Base-by-base conservation (phyloP, 164 flowering plant species). In the Aristolochia contorta region DNA sequence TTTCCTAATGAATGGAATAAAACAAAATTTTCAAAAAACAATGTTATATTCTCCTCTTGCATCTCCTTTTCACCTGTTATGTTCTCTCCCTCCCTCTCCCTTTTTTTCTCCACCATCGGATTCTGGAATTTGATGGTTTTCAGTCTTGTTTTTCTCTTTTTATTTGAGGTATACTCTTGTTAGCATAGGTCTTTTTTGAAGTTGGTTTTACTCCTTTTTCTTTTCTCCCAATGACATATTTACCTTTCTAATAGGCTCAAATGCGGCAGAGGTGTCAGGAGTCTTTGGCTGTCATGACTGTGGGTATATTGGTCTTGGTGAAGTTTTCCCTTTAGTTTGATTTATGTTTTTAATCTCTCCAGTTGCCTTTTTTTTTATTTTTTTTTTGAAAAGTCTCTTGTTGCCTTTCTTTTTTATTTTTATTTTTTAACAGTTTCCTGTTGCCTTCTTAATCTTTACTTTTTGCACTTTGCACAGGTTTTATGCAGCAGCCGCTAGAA, bases 261-360 rank as follows among this genome's bases (percentile, higher is more conserved):
- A 86, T 57, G 92, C 73, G 22, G 83, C 79, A 58, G 93, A 79
- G 63, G 80, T 84, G 55, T 92, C 98, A 71, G 98, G 96, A 58
- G 93, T 92, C 65, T 71, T 92, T n/a, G 79, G 67, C 96, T 23
- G 98, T 91, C 67, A 92, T 92, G 98, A 81, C 91, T 64, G 72
- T 92, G 45, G 98, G 98, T 58, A 51, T 25, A 64, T 32, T 66
- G 23, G 5, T 54, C 8, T 25, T 25, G 37, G 4, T 23, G 47
- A 4, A 9, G 56, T 50, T 65, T 5, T 27, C 45, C 57, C 43
- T 0, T 37, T 22, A 23, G 30, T 22, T 10, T 13, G 7, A 22
- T 21, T 16, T n/a, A 18, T 21, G 2, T 18, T 22, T 53, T 53
- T 4, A 18, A 20, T 23, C 27, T 13, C 3, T 53, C 19, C 5